Conservation (phyloP, 805 yeast species). For the Yamadazyma paraphyllophila region DNA sequence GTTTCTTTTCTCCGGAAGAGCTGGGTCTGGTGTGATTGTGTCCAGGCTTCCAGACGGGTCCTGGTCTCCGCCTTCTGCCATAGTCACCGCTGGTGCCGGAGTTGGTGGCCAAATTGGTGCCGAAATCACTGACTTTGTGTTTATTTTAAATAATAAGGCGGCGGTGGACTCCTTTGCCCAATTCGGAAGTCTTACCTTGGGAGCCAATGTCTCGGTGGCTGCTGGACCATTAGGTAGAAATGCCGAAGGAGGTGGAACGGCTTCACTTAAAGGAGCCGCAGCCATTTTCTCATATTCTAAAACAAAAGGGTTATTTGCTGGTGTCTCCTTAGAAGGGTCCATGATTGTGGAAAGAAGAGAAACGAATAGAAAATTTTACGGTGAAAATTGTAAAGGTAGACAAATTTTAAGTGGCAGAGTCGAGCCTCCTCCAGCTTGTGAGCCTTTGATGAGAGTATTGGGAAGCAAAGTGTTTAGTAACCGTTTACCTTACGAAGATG, state of each 20-base stretch:
- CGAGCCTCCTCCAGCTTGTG: slow-evolving; percentile 91
- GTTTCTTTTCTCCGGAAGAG: slow-evolving; percentile 91
- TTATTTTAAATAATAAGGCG: slow-evolving; percentile 77
- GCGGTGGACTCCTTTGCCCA: slow-evolving; percentile 95
- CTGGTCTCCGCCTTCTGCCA: slow-evolving; percentile 98
- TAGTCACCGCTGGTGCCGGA: slow-evolving; percentile 96
- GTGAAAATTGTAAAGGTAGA: slow-evolving; percentile 84
- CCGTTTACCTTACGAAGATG: slow-evolving; percentile 46
- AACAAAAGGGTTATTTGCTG: slow-evolving; percentile 95
- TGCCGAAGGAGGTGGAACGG: slow-evolving; percentile 96
- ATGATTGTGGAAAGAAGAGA: slow-evolving; percentile 96
- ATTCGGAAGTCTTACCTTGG: slow-evolving; percentile 89
- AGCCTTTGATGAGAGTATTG: slow-evolving; percentile 78
- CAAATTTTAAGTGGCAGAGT: slow-evolving; percentile 79
- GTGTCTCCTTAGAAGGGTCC: slow-evolving; percentile 95
- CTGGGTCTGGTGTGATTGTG: slow-evolving; percentile 94
- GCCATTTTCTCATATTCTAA: slow-evolving; percentile 93
- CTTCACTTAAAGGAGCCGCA: slow-evolving; percentile 81
- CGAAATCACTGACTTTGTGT: slow-evolving; percentile 93
- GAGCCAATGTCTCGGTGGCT: slow-evolving; percentile 92
- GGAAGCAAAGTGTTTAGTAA: slow-evolving; percentile 80
- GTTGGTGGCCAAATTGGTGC: slow-evolving; percentile 98
- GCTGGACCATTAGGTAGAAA: slow-evolving; percentile 98
- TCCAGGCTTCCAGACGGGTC: slow-evolving; percentile 92
- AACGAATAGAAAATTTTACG: slow-evolving; percentile 93